Percentiles rank a stretch among this genome's conserved stretches.
Evolutionary conservation across 1,139 yeast species (phyloP).

Genomic region (Protomyces inouyei): DNA sequence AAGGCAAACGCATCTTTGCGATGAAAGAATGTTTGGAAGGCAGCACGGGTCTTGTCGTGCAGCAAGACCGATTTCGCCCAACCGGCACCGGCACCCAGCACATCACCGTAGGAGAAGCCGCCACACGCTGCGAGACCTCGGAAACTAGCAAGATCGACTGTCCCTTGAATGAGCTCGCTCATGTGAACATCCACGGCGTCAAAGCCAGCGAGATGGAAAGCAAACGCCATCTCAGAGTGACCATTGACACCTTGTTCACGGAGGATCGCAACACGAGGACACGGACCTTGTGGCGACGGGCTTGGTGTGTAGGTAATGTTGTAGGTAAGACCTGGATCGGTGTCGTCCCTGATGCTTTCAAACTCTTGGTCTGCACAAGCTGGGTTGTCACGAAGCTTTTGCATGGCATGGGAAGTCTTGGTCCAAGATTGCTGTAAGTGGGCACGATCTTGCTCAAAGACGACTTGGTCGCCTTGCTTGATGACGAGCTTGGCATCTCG

Average conservation of each 20-base stretch:
- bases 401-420: slow-evolving; percentile 83
- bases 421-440: slow-evolving; percentile 80
- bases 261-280: slow-evolving; percentile 89
- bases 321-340: slow-evolving; percentile 85
- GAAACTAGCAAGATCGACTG: slow-evolving; percentile 68
- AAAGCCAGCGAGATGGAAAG: slow-evolving; percentile 92
- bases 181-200: slow-evolving; percentile 91
- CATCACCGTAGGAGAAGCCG: slow-evolving; percentile 99
- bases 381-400: slow-evolving; percentile 91
- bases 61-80: slow-evolving; percentile 98
- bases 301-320: slow-evolving; percentile 62
- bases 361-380: slow-evolving; percentile 82
- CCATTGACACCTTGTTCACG: slow-evolving; percentile 99
- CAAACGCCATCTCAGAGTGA: slow-evolving; percentile 98
- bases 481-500: slow-evolving; percentile 54
- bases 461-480: slow-evolving; percentile 45
- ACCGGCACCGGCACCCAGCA: slow-evolving; percentile 97
- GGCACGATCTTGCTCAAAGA: slow-evolving; percentile 58
- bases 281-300: slow-evolving; percentile 36
- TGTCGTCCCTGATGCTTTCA: slow-evolving; percentile 64
- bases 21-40: slow-evolving; percentile 75
- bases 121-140: slow-evolving; percentile 98
- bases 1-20: slow-evolving; percentile 93
- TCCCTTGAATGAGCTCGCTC: slow-evolving; percentile 81
- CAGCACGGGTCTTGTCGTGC: slow-evolving; percentile 69